phyloP scores from a whole-genome alignment of 1,284 basidiomycete genomes.

The Mycosarcoma mackinlayi region DNA sequence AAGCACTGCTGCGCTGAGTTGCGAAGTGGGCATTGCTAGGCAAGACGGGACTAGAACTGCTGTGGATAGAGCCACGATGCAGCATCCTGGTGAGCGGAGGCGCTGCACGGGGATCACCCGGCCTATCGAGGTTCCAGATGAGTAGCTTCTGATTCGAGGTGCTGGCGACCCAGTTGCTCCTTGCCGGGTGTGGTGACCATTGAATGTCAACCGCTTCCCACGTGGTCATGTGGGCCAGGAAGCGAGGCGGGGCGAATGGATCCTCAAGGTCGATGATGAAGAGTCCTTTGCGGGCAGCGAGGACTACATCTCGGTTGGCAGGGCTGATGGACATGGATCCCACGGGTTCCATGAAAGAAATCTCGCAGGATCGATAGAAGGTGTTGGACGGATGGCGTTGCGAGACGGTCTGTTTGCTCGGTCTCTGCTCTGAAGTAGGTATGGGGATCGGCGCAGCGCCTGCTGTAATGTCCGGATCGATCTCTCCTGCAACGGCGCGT shows the following conservation, averaged over 20 bases:
- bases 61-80: conserved; percentile 30
- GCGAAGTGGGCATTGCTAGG: conserved; percentile 33
- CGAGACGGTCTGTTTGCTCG: conserved; percentile 21
- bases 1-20: conserved; percentile 33
- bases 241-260: conserved; percentile 86
- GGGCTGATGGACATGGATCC: conserved; percentile 67
- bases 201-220: conserved; percentile 95
- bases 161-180: conserved; percentile 89
- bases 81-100: conserved; percentile 23
- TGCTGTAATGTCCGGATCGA: conserved; percentile 8
- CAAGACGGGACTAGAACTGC: conserved; percentile 38
- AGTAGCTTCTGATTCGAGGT: conserved; percentile 95
- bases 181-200: conserved; percentile 90
- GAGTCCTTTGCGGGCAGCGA: conserved; percentile 80
- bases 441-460: conserved; percentile 28
- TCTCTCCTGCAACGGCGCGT: conserved; percentile 22
- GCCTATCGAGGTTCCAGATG: conserved; percentile 86
- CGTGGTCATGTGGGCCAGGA: conserved; percentile 91
- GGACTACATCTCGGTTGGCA: conserved; percentile 65
- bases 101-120: conserved; percentile 42
- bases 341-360: conserved; percentile 60
- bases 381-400: conserved; percentile 46
- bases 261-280: conserved; percentile 94
- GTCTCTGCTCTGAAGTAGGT: conserved; percentile 12
- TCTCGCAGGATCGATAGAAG: conserved; percentile 50